These are phyloP conservation scores for Panaeolus papilionaceus DNA, from an alignment of 768 basidiomycete species.

Conservation along the genomic window DNA sequence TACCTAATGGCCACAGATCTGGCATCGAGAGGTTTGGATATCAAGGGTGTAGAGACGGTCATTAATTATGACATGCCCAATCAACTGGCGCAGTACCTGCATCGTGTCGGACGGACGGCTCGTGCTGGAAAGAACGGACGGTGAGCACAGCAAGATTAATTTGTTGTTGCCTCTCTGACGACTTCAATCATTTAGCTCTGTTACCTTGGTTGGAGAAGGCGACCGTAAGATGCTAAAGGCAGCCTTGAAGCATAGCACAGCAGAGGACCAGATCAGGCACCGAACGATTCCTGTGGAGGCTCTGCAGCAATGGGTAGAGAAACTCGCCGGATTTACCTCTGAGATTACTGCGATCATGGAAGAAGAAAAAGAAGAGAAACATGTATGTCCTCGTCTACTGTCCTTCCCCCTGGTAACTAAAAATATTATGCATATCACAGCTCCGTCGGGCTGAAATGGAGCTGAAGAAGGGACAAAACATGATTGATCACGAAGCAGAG, in stretches of 20 bases:
- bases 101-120: constrained; percentile 97
- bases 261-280: constrained; percentile 85
- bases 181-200: constrained; percentile 60
- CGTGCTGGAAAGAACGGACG: constrained; percentile 93
- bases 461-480: constrained; percentile 91
- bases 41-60: constrained; percentile 96
- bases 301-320: constrained; percentile 71
- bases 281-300: constrained; percentile 84
- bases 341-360: constrained; percentile 82
- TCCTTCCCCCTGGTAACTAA: neutral
- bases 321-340: constrained; percentile 70
- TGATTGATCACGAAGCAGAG: constrained; percentile 92
- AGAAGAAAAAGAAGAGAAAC: constrained; percentile 97
- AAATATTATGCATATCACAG: constrained; percentile 42
- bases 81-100: constrained; percentile 91
- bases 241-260: constrained; percentile 86
- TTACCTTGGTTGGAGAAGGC: constrained; percentile 94
- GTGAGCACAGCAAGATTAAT: constrained; percentile 47
- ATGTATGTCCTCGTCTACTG: constrained; percentile 49
- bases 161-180: neutral
- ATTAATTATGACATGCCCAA: constrained; percentile 99
- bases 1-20: constrained; percentile 97
- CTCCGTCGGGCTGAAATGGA: constrained; percentile 95
- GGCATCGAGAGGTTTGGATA: constrained; percentile 94
- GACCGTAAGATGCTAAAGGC: constrained; percentile 97